phyloP scores from a whole-genome alignment of 768 basidiomycete genomes.

The Cystofilobasidium ferigula region DNA sequence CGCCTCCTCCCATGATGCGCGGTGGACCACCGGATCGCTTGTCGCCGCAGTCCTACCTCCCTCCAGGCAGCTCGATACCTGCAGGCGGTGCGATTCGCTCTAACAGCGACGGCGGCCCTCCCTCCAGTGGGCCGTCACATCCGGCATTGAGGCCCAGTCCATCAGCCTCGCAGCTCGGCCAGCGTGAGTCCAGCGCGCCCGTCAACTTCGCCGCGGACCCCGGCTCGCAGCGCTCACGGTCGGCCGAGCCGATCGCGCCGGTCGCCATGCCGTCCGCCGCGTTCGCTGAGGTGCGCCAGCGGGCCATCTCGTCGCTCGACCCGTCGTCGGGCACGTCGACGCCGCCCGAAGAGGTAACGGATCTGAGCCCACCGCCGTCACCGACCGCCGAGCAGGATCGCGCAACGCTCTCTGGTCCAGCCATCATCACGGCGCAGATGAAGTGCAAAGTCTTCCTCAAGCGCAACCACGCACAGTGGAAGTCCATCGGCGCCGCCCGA shows the following conservation, averaged over 20 bases:
- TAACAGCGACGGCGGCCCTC: conserved; percentile 1
- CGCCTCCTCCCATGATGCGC: background rate
- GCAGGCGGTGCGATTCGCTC: background rate
- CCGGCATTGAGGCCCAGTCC: background rate
- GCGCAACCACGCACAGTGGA: conserved; percentile 94
- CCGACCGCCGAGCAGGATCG: conserved; percentile 51
- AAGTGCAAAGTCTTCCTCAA: conserved; percentile 97
- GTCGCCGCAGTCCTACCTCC: conserved; percentile 9
- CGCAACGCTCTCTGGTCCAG: conserved; percentile 50
- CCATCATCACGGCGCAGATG: conserved; percentile 75
- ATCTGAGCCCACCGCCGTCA: conserved; percentile 61
- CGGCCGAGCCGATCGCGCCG: conserved; percentile 36
- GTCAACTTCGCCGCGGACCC: background rate
- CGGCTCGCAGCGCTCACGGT: conserved; percentile 33
- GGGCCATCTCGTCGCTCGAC: conserved; percentile 29
- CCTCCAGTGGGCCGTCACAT: conserved; percentile 1
- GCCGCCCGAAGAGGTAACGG: conserved; percentile 20
- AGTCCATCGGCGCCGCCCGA: conserved; percentile 75
- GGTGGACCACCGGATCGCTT: background rate
- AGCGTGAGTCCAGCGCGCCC: background rate
- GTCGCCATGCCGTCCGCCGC: conserved; percentile 33
- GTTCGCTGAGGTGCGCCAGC: conserved; percentile 28
- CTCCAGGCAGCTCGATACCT: background rate
- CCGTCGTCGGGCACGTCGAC: conserved; percentile 20
- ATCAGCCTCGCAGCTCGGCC: conserved; percentile 12